These are phyloP conservation scores for Aspergillus awamori DNA, from an alignment of 2,329 filamentous ascomycete genomes.

Conservation along the genomic window DNA sequence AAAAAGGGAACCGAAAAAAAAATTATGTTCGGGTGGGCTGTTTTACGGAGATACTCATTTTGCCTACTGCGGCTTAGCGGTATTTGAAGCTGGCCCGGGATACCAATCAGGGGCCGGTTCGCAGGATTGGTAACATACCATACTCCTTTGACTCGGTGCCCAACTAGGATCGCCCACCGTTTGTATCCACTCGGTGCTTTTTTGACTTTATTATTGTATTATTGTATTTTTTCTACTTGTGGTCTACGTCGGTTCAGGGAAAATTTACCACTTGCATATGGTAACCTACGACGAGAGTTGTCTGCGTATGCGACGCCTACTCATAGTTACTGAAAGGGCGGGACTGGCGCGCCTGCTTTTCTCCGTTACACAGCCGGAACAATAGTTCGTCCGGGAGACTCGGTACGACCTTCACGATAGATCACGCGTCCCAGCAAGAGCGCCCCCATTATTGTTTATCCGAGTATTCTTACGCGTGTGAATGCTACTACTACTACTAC, in stretches of 20 bases:
- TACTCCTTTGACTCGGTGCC: conserved; percentile 2
- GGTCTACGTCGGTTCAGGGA: not conserved
- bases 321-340: not conserved
- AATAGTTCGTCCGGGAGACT: not conserved
- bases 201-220: not conserved
- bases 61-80: not conserved
- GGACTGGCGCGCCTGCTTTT: not conserved
- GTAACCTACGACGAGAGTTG: not conserved
- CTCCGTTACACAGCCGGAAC: not conserved
- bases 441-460: not conserved
- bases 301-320: not conserved
- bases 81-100: not conserved
- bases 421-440: not conserved
- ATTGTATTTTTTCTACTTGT: not conserved
- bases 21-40: conserved; percentile 4
- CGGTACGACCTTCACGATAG: not conserved
- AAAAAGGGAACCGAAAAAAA: conserved; percentile 7
- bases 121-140: not conserved
- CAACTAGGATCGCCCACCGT: not conserved
- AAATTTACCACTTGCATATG: not conserved
- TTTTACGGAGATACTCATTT: not conserved
- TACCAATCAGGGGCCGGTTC: not conserved
- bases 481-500: not conserved
- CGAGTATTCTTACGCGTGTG: not conserved
- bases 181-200: not conserved